A percentile compares a stretch with the other conserved stretches of the same genome.
Conservation (phyloP, 495 filamentous ascomycete species). For the Aspergillus egyptiacus region DNA sequence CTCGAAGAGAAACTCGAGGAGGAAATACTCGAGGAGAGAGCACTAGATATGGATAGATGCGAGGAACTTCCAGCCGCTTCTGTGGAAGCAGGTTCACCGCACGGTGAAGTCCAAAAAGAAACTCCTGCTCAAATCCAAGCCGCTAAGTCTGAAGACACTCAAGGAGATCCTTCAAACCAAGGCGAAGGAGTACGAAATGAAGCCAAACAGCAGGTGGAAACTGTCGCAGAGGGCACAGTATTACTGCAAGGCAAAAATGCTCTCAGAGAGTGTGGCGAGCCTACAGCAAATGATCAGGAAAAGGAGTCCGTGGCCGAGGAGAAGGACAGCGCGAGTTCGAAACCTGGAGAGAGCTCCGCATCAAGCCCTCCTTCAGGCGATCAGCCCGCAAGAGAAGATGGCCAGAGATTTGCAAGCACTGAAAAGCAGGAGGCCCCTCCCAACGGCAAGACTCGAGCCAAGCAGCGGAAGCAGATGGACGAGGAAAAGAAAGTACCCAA, state of each 20-base stretch:
- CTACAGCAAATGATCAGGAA: neutral
- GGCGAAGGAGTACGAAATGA: neutral
- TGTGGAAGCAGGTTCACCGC: neutral
- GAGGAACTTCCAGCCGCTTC: neutral
- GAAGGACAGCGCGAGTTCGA: neutral
- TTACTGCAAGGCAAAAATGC: neutral
- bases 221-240: neutral
- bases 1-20: no score
- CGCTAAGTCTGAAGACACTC: neutral
- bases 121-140: neutral
- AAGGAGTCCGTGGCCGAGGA: neutral
- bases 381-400: neutral
- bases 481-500: slow-evolving; percentile 20
- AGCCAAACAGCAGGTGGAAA: neutral
- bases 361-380: neutral
- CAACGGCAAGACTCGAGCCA: no score
- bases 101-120: neutral
- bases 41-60: neutral
- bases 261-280: neutral
- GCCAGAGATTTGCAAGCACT: neutral
- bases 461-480: neutral
- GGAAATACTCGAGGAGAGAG: neutral
- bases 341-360: neutral
- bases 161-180: neutral
- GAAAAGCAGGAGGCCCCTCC: neutral